phyloP scores from a whole-genome alignment of 148 eudicot genomes.

The Camellia lanceoleosa region DNA sequence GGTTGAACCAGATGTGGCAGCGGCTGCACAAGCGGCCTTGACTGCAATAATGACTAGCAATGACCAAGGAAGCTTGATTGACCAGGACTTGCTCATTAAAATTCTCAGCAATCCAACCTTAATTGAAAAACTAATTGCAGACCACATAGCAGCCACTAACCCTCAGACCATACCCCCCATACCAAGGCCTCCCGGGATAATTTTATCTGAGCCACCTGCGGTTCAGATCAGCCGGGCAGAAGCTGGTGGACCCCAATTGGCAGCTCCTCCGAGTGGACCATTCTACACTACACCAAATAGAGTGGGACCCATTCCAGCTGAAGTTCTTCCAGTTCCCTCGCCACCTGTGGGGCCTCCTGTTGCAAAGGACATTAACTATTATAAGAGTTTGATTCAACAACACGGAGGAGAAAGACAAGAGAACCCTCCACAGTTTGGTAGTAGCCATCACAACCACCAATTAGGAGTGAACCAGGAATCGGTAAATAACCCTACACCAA shows the following conservation, averaged over 20 bases:
- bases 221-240: slow-evolving; percentile 25
- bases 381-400: slow-evolving; percentile 72
- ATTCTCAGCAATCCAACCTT: slow-evolving; percentile 53
- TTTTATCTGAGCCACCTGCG: slow-evolving; percentile 27
- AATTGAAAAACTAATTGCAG: slow-evolving; percentile 42
- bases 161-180: slow-evolving; percentile 20
- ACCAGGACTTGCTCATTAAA: slow-evolving; percentile 55
- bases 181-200: slow-evolving; percentile 20
- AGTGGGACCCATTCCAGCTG: slow-evolving; percentile 22
- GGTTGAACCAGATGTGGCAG: slow-evolving; percentile 36
- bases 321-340: slow-evolving; percentile 22
- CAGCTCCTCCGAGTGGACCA: slow-evolving; percentile 28
- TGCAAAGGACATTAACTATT: slow-evolving; percentile 52
- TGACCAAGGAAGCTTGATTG: slow-evolving; percentile 47
- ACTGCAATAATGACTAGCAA: slow-evolving; percentile 39
- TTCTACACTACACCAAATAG: slow-evolving; percentile 38
- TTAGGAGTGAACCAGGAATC: slow-evolving; percentile 28
- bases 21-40: slow-evolving; percentile 52
- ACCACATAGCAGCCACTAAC: slow-evolving; percentile 31
- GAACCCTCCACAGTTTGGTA: slow-evolving; percentile 25
- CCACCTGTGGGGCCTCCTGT: slow-evolving; percentile 19
- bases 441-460: slow-evolving; percentile 30
- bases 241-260: slow-evolving; percentile 22
- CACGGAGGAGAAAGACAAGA: slow-evolving; percentile 65
- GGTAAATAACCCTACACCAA: slow-evolving; percentile 27